Base-by-base conservation (phyloP, 176 grass and related monocot genomes). In the Leersia perrieri region DNA sequence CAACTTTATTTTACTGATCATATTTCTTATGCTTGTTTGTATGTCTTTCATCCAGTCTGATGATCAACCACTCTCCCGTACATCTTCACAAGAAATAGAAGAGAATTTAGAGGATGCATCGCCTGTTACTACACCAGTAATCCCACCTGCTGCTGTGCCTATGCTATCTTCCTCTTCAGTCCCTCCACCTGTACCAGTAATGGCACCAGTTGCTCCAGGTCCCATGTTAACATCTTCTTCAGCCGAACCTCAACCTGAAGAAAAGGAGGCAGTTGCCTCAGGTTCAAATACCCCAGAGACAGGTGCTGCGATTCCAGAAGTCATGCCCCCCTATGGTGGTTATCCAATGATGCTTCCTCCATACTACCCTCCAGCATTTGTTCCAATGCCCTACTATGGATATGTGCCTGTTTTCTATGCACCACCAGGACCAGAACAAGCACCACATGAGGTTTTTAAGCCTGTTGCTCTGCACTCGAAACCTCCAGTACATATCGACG, bases 331-430 rank as follows among this genome's bases (percentile, higher is more conserved):
- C 4, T 82, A 78, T 73, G 34, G 71, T 73, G 34, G 71, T 70
- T 86, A 88, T 79, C 90, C 90, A 45, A 74, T 83, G 78, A 83
- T 86, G 68, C 42, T 86, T 64, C 86, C 86, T 85, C 53, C 86
- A 5, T 85, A 78, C 57, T 88, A 75, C 25, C 70, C 57, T 3
- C 79, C 74, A 33, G 68, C 72, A 58, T 82, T 72, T 74, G 41
- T 71, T 80, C 78, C 86, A 4, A 53, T 80, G 34, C 86, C 78
- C 15, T 92, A 53, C 67, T 82, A 81, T 11, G 67, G 53, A 18
- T 86, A 78, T 77, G 88, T 71, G 40, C 79, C 90, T 11, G 27
- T 63, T 57, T 76, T 77, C 73, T 86, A 86, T 33, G 39, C n/a
- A 13, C 78, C 79, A 71, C 78, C 66, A 86, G 39, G 58, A 82